These are phyloP conservation scores for Gonium pectorale DNA, from an alignment of 139 green algal species.

Conservation along the genomic window DNA sequence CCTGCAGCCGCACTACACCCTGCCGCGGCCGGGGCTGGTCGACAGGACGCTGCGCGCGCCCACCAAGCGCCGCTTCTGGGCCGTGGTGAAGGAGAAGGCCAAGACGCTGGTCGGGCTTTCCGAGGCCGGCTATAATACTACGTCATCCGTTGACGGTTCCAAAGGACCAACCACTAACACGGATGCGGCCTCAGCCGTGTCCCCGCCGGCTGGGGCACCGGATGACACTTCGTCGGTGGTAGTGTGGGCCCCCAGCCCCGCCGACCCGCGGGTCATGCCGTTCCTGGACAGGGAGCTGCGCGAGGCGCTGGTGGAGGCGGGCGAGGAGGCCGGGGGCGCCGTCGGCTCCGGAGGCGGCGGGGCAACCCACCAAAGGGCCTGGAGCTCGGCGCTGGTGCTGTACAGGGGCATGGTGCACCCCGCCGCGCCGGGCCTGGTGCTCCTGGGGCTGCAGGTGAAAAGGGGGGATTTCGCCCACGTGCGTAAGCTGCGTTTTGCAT, in stretches of 20 bases:
- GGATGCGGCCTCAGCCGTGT: no score
- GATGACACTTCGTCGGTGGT: background rate
- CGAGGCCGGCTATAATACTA: background rate
- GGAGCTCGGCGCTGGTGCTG: background rate
- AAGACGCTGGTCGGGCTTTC: background rate
- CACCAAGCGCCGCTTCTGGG: constrained; percentile 40
- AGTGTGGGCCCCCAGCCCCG: constrained; percentile 7
- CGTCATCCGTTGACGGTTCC: background rate
- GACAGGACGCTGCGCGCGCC: background rate
- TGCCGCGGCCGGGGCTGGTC: background rate
- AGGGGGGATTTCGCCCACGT: no score
- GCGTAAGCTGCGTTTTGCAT: no score
- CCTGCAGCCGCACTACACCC: constrained; percentile 27
- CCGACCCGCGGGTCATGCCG: constrained; percentile 7
- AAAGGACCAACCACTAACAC: background rate
- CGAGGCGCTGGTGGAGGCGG: background rate
- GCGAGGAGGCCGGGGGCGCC: no score
- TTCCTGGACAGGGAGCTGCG: background rate
- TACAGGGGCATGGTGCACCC: background rate
- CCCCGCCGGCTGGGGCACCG: no score
- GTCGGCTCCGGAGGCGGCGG: no score
- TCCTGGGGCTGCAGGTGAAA: background rate
- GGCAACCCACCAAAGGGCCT: no score
- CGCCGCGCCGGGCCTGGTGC: background rate
- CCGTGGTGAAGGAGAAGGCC: background rate